Evolutionary conservation across 2,329 filamentous ascomycete genomes (phyloP), one percentile per base, ranked within the genome.

Genomic region (Aschersonia sp.): DNA sequence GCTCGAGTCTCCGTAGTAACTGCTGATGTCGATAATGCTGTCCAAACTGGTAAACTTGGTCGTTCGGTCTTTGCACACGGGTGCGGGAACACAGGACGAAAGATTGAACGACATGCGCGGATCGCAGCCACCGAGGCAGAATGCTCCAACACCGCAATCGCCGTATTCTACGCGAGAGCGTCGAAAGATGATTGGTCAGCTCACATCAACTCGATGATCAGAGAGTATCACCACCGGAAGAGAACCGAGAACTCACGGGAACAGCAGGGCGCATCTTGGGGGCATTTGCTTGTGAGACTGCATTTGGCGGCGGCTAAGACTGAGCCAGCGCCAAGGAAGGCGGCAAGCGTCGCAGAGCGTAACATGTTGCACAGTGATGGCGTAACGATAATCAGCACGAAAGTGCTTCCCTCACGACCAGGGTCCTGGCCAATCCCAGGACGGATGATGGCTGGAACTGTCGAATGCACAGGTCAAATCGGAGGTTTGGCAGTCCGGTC

Each of bases 81-180:
- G 90, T 49, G 76, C 83, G 12, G 92, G 87, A 6, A 86, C 80
- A 66, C 92, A 98, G 2, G 90, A 81, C 55, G 94, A 80, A 56
- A 96, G 75, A 10, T 78, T 78, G 70, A 81, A 85, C 44, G 90
- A 97, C 68, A 82, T 83, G 60, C 81, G 77, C 33, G 88, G 86
- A 62, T 97, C 90, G 70, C 92, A 98, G 53, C 92, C 92, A 58
- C 92, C 92, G 22, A 98, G 78, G 61, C 92, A 98, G 75, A 85
- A 97, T 48, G 89, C 92, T 58, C 92, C 92, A 48, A 88, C 80
- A 69, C 90, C 92, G 60, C 92, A 97, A 65, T 90, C 75, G 57
- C 87, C 87, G 66, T 96, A 97, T 67, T 92, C 87, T 94, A 59
- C 46, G 56, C 42, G 14, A 22, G 33, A 29, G 35, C 10, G 50